Conservation (phyloP, 345 rosid species). For the Luvunga scandens region DNA sequence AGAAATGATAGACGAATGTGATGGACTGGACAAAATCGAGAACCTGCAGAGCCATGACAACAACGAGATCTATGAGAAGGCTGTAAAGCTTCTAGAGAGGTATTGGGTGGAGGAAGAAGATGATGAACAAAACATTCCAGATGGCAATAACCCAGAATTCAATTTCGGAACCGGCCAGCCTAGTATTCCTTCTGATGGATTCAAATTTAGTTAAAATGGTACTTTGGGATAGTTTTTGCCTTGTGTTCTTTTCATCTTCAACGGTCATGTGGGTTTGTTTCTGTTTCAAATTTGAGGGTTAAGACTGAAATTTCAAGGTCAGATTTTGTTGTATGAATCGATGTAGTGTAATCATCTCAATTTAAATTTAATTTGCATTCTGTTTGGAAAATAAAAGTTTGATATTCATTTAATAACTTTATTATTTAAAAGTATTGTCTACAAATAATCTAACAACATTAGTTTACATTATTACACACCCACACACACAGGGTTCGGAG, state of each 20-base stretch:
- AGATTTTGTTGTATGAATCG: not conserved
- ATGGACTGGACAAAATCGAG: constrained; percentile 37
- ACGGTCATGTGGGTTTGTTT: not conserved
- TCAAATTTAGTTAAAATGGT: constrained; percentile 18
- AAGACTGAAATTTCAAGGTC: not conserved
- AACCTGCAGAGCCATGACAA: constrained; percentile 37
- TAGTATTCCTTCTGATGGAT: constrained; percentile 23
- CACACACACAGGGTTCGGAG: too few species aligned
- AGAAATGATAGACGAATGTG: constrained; percentile 31
- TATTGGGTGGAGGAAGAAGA: constrained; percentile 37
- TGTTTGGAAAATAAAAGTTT: not conserved
- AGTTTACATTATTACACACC: too few species aligned
- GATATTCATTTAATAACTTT: not conserved
- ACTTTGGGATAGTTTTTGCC: not conserved
- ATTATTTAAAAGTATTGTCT: too few species aligned
- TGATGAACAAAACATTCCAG: constrained; percentile 16
- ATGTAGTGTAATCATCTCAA: not conserved
- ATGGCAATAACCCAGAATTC: constrained; percentile 17
- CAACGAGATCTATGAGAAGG: constrained; percentile 35
- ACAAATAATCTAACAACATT: too few species aligned
- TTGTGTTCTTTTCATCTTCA: not conserved
- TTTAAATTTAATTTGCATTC: not conserved
- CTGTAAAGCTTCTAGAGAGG: constrained; percentile 35
- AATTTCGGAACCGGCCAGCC: constrained; percentile 26
- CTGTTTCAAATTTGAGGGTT: not conserved